These are phyloP conservation scores for Leptographium wingfieldii DNA, from an alignment of 2,329 filamentous ascomycete genomes.

Conservation along the genomic window DNA sequence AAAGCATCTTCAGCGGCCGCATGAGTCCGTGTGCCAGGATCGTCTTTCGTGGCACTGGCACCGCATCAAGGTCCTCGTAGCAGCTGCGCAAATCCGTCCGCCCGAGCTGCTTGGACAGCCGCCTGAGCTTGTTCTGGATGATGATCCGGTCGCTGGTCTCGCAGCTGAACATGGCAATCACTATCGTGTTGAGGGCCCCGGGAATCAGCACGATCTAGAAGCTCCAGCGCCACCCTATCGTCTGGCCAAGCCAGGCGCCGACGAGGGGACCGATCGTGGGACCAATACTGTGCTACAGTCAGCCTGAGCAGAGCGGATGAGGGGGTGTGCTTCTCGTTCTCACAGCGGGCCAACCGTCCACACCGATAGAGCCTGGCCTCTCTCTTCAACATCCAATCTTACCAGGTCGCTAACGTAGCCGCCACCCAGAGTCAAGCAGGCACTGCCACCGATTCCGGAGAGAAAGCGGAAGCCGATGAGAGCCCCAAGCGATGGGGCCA, in stretches of 20 bases:
- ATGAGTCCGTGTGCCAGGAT: constrained; percentile 28
- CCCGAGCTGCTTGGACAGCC: constrained; percentile 31
- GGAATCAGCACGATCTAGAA: constrained; percentile 40
- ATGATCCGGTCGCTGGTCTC: constrained; percentile 39
- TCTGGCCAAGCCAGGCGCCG: constrained; percentile 35
- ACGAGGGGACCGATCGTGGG: constrained; percentile 34
- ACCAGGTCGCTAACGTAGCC: constrained; percentile 10
- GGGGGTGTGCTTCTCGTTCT: neutral
- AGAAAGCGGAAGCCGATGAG: constrained; percentile 16
- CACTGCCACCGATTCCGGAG: constrained; percentile 11
- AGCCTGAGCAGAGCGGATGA: neutral
- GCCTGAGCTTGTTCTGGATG: constrained; percentile 33
- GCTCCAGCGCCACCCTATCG: constrained; percentile 25
- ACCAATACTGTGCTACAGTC: constrained; percentile 13
- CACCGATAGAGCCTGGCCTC: constrained; percentile 43
- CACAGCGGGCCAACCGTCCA: constrained; percentile 23
- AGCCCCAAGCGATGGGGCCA: constrained; percentile 38
- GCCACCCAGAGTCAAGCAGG: constrained; percentile 11
- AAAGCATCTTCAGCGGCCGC: constrained; percentile 38
- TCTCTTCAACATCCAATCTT: constrained; percentile 29
- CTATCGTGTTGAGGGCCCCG: constrained; percentile 20
- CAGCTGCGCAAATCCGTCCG: constrained; percentile 32
- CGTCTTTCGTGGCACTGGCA: constrained; percentile 11
- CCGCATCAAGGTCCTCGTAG: constrained; percentile 20
- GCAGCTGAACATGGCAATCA: constrained; percentile 27